A percentile compares a stretch with the other conserved stretches of the same genome.
Conservation (phyloP, 805 yeast genomes). For the Saturnispora zaruensis region DNA sequence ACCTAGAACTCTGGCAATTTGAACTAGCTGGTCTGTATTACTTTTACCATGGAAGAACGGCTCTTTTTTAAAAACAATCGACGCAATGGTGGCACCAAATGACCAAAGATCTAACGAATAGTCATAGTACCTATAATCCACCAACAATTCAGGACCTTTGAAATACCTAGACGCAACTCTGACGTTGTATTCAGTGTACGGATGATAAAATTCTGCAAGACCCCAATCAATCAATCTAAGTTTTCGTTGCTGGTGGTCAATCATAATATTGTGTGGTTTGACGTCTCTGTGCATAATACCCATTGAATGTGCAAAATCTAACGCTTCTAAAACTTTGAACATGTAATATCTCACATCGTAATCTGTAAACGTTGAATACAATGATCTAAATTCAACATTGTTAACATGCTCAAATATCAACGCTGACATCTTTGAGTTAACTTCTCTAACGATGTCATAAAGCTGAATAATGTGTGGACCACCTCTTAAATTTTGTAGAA, state of each 20-base stretch:
- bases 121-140: conserved; percentile 81
- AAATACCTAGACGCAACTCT: conserved; percentile 90
- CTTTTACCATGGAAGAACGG: conserved; percentile 91
- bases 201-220: conserved; percentile 86
- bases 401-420: conserved; percentile 77
- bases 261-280: conserved; percentile 94
- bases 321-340: conserved; percentile 69
- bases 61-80: conserved; percentile 82
- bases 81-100: conserved; percentile 86
- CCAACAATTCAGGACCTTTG: conserved; percentile 87
- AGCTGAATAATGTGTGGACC: conserved; percentile 77
- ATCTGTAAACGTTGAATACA: conserved; percentile 72
- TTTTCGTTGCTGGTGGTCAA: conserved; percentile 64
- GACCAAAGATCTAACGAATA: conserved; percentile 92
- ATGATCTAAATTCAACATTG: conserved; percentile 71
- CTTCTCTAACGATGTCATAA: conserved; percentile 75
- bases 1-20: conserved; percentile 81
- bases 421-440: conserved; percentile 75
- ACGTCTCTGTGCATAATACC: conserved; percentile 96
- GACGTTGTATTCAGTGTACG: conserved; percentile 82
- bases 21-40: conserved; percentile 84
- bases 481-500: conserved; percentile 73
- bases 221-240: conserved; percentile 93
- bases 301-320: conserved; percentile 87
- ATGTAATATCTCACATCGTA: conserved; percentile 76